Conservation (phyloP, 768 basidiomycete species). For the Daedaleopsis sinensis region DNA sequence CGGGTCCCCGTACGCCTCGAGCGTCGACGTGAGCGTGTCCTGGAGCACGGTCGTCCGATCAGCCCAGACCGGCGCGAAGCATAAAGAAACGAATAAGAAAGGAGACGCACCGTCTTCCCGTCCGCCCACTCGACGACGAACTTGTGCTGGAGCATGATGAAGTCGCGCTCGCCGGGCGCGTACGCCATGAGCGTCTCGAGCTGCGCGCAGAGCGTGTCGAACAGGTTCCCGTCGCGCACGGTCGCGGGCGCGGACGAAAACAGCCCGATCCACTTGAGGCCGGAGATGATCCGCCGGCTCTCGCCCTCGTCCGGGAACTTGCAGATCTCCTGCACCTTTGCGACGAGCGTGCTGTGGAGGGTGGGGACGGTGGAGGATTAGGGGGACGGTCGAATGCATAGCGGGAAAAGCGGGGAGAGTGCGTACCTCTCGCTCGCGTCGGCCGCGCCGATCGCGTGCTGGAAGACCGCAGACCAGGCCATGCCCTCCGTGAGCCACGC, state of each 20-base stretch:
- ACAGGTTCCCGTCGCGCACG: constrained; percentile 72
- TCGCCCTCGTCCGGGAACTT: constrained; percentile 75
- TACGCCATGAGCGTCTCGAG: constrained; percentile 94
- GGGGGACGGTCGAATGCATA: not conserved
- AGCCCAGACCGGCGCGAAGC: too few relatives aligned
- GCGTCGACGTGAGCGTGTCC: constrained; percentile 89
- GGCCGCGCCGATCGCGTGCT: constrained; percentile 70
- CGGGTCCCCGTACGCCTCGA: constrained; percentile 86
- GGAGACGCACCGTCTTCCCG: constrained; percentile 60
- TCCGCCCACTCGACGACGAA: constrained; percentile 91
- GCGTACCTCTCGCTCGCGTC: constrained; percentile 70
- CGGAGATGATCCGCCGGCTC: constrained; percentile 79
- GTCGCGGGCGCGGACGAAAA: constrained; percentile 72
- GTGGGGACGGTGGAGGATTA: not conserved
- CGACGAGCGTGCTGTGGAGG: constrained; percentile 63
- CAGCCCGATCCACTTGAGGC: constrained; percentile 91
- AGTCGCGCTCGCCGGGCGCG: constrained; percentile 86
- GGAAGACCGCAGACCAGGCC: constrained; percentile 84
- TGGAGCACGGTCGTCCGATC: constrained; percentile 27
- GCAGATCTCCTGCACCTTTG: constrained; percentile 69
- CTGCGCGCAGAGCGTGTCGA: constrained; percentile 91
- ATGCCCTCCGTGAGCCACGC: constrained; percentile 75
- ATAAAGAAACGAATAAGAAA: not conserved
- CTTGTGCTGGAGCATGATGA: constrained; percentile 98
- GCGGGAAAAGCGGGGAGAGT: not conserved